Percentiles rank a stretch among this genome's conserved stretches.
These are phyloP conservation scores for Fusarium dlaminii DNA, from an alignment of 2,329 filamentous ascomycete genomes.

Conservation along the genomic window DNA sequence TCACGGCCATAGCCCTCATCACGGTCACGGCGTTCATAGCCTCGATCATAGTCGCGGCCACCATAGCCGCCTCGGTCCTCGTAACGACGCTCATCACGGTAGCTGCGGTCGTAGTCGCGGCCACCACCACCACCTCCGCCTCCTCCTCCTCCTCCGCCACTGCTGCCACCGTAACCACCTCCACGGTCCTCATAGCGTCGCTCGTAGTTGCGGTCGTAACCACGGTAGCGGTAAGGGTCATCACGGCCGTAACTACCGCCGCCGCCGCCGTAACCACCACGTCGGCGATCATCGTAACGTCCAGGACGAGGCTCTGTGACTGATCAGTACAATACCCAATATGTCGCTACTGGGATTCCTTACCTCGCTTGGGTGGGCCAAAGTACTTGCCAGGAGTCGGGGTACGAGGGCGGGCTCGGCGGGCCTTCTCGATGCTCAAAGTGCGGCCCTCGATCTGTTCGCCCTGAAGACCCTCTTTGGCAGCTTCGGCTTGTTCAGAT, in stretches of 20 bases:
- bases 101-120: constrained; percentile 61
- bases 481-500: constrained; percentile 92
- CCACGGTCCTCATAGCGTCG: constrained; percentile 60
- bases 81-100: constrained; percentile 58
- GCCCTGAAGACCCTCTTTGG: constrained; percentile 94
- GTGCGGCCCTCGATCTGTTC: constrained; percentile 95
- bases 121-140: constrained; percentile 41
- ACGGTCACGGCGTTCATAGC: constrained; percentile 59
- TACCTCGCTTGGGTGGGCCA: constrained; percentile 96
- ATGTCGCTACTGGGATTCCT: constrained; percentile 48
- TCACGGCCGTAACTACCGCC: constrained; percentile 60
- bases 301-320: constrained; percentile 49
- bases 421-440: constrained; percentile 98
- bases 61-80: constrained; percentile 57
- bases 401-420: constrained; percentile 91
- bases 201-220: constrained; percentile 55
- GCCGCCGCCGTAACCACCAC: constrained; percentile 64
- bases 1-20: constrained; percentile 53
- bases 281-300: constrained; percentile 69
- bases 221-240: constrained; percentile 67
- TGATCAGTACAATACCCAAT: constrained; percentile 14
- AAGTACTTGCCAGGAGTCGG: constrained; percentile 99
- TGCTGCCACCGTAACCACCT: constrained; percentile 50
- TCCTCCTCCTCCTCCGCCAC: constrained; percentile 48
- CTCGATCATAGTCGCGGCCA: constrained; percentile 68